These are phyloP conservation scores for Cordyceps javanica DNA, from an alignment of 2,329 filamentous ascomycete genomes.

Conservation along the genomic window DNA sequence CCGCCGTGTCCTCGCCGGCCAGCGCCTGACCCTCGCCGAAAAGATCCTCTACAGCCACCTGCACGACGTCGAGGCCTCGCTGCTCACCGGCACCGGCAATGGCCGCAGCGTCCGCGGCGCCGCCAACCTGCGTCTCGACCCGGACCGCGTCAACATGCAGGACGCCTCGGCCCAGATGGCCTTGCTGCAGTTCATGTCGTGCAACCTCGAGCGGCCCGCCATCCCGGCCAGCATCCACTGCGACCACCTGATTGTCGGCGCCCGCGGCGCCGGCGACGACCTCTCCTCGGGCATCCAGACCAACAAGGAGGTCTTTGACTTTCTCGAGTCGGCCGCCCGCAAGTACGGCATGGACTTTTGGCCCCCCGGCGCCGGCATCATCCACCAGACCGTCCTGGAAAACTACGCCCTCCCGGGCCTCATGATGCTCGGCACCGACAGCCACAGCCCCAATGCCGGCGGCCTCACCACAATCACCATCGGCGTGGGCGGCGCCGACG, in stretches of 20 bases:
- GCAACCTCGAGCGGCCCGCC: conserved; percentile 78
- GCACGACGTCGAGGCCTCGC: conserved; percentile 80
- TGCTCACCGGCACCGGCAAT: conserved; percentile 76
- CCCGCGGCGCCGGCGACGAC: conserved; percentile 82
- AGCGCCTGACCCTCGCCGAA: conserved; percentile 79
- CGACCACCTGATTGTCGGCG: conserved; percentile 96
- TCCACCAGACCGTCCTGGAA: conserved; percentile 95
- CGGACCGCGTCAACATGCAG: conserved; percentile 97
- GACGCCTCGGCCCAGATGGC: conserved; percentile 99
- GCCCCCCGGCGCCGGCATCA: conserved; percentile 89
- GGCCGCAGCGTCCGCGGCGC: conserved; percentile 77
- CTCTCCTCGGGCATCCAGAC: conserved; percentile 77
- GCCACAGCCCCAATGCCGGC: conserved; percentile 95
- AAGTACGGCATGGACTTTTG: conserved; percentile 95
- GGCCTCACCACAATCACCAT: conserved; percentile 91
- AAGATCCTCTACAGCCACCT: conserved; percentile 98
- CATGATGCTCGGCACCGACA: conserved; percentile 99
- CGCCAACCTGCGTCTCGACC: conserved; percentile 93
- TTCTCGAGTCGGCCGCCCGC: conserved; percentile 84
- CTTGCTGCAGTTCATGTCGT: conserved; percentile 96
- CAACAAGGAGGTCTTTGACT: conserved; percentile 97
- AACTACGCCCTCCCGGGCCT: conserved; percentile 95
- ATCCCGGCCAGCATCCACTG: conserved; percentile 98
- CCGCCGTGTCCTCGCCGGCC: conserved; percentile 59
- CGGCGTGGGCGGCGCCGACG: conserved; percentile 93